Evolutionary conservation across 1,284 basidiomycete genomes (phyloP), one percentile per base, ranked within the genome.

Genomic region (Ustilago esculenta): DNA sequence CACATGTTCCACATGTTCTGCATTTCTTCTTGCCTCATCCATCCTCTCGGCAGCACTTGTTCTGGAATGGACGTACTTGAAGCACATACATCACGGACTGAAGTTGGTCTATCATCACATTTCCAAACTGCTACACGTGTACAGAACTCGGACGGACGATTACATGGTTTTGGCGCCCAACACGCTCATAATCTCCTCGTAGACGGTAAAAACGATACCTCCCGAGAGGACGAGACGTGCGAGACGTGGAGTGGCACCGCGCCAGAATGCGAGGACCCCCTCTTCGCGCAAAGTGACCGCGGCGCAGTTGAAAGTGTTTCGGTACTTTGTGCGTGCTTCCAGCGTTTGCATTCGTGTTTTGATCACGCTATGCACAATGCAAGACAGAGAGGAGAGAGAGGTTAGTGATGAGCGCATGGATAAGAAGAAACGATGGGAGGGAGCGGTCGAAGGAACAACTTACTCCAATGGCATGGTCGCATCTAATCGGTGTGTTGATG

Each of bases 271-370:
- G 24, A 88, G 76, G 14, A 94, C 67, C 8, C 94, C 94, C 80
- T 96, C 92, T 82, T 95, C 51, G 23, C 66, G 65, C 30, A 76
- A 23, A 8, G 68, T 72, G 30, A 68, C 45, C 46, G 59, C 47
- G 35, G 89, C 92, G 80, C 94, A 98, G 80, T 97, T 92, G 84
- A 97, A 90, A 1, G 94, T 90, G 81, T 94, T 96, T 35, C 88
- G 87, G 83, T 98, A 98, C 70, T 92, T 88, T 36, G 87, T 84
- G 17, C 88, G 86, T 2, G 94, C 95, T 69, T 89, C 87, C 25
- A 98, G 86, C 1, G 92, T 90, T 82, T 98, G 95, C 95, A 98
- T 98, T 36, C 95, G 88, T 11, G 95, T 98, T 84, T 98, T 98
- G 84, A 98, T 88, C 17, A 98, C 94, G 79, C 92, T 95, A 11